Percentiles rank a stretch among this genome's conserved stretches.
These are phyloP conservation scores for Pontederia paniculata DNA, from an alignment of 176 grass and related monocot genomes.

Conservation along the genomic window DNA sequence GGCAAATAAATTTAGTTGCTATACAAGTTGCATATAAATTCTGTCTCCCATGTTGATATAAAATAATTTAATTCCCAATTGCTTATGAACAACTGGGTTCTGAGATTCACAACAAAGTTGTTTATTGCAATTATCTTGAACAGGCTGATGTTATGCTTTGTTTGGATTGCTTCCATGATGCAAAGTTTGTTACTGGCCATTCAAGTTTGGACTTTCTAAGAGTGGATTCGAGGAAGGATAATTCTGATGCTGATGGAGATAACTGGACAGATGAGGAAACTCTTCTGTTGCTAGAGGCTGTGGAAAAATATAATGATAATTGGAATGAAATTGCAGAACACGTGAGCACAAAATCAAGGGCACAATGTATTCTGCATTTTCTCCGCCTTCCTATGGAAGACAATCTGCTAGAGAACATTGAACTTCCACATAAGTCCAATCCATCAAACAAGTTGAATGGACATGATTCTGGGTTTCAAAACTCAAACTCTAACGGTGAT, in stretches of 20 bases:
- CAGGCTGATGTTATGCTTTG: conserved; percentile 74
- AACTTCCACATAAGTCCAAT: conserved; percentile 29
- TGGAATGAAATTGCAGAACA: conserved; percentile 87
- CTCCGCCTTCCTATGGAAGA: conserved; percentile 71
- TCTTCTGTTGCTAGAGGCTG: conserved; percentile 69
- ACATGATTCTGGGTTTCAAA: conserved; percentile 24
- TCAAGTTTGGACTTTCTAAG: conserved; percentile 77
- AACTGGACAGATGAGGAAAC: conserved; percentile 84
- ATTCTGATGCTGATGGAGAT: conserved; percentile 46
- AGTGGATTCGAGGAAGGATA: conserved; percentile 45
- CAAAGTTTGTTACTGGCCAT: conserved; percentile 68
- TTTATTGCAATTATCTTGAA: conserved; percentile 29
- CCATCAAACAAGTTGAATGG: conserved; percentile 9
- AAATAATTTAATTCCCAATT: too few species aligned
- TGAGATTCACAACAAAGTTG: too few species aligned
- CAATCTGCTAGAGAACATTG: conserved; percentile 52
- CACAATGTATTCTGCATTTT: conserved; percentile 96
- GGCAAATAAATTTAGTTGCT: too few species aligned
- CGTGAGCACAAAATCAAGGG: conserved; percentile 77
- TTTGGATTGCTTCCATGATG: conserved; percentile 68
- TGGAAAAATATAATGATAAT: conserved; percentile 64
- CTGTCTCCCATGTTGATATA: too few species aligned
- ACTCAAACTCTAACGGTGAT: conserved; percentile 38
- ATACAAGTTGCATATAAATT: too few species aligned
- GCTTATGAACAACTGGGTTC: too few species aligned